Conservation (phyloP, 371 early-diverging fungal genomes). For the Cokeromyces recurvatus region DNA sequence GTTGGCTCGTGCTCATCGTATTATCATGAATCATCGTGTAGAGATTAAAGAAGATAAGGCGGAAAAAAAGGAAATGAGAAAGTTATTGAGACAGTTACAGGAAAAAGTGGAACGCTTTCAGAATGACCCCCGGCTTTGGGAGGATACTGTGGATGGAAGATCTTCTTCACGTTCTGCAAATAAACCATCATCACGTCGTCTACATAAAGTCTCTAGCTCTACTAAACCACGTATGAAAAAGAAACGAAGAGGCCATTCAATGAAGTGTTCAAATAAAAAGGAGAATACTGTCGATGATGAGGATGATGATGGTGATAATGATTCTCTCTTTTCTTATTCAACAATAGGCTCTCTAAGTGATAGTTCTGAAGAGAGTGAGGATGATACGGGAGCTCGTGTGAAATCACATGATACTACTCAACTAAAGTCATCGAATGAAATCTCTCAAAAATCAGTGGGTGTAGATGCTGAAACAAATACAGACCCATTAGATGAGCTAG, state of each 20-base stretch:
- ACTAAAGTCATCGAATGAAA: too few relatives aligned
- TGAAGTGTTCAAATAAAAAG: constrained; percentile 1
- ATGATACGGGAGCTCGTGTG: too few relatives aligned
- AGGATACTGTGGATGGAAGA: too few relatives aligned
- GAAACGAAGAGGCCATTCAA: background rate
- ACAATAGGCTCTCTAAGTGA: too few relatives aligned
- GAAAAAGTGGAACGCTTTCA: constrained; percentile 59
- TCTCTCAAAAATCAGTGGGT: constrained; percentile 18
- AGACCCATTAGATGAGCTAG: constrained; percentile 11
- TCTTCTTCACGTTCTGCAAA: constrained; percentile 2
- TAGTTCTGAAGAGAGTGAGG: constrained; percentile 15
- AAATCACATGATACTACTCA: too few relatives aligned
- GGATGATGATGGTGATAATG: constrained; percentile 24
- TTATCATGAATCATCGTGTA: constrained; percentile 41
- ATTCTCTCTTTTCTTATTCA: too few relatives aligned
- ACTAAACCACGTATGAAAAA: constrained; percentile 8
- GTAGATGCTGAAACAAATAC: constrained; percentile 18
- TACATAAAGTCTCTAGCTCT: constrained; percentile 10
- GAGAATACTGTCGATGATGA: constrained; percentile 18
- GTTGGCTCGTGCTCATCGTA: constrained; percentile 45
- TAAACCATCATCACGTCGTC: constrained; percentile 2
- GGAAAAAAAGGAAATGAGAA: constrained; percentile 60
- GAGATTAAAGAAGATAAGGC: constrained; percentile 43
- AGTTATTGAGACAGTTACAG: constrained; percentile 57
- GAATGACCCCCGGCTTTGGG: constrained; percentile 49